A percentile compares a stretch with the other conserved stretches of the same genome.
Conservation (phyloP, 2,329 filamentous ascomycete species). For the Harringtonia lauricola region DNA sequence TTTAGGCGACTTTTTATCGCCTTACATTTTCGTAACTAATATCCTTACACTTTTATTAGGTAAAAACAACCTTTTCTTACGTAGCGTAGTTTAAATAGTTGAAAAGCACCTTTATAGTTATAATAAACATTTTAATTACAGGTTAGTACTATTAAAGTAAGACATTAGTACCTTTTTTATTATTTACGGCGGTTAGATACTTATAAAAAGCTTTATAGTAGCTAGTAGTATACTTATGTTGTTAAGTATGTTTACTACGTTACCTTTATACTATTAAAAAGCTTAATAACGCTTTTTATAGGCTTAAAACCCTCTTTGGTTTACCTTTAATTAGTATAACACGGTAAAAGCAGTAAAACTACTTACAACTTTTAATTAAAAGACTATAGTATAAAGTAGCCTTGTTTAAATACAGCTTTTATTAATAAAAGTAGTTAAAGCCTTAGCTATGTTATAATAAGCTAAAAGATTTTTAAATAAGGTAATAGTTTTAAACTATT, state of each 20-base stretch:
- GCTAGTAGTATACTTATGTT: neutral
- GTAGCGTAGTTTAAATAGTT: neutral
- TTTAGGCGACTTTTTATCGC: no score
- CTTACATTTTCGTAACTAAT: no score
- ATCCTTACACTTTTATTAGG: no score
- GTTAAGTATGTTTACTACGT: neutral
- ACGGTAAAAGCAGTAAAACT: no score
- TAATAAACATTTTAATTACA: neutral
- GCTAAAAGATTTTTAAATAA: neutral
- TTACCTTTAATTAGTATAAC: no score
- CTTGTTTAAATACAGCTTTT: no score
- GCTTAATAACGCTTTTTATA: no score
- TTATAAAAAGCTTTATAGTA: constrained; percentile 1
- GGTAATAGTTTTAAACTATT: neutral
- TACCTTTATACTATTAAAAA: no score
- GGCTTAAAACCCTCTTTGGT: no score
- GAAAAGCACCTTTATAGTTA: neutral
- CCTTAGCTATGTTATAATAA: neutral
- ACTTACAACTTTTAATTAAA: no score
- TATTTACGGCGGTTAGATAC: neutral
- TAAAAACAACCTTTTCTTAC: neutral
- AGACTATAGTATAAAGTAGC: no score
- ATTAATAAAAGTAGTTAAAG: no score
- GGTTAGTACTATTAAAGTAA: neutral
- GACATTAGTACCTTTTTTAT: neutral